Base-by-base conservation (phyloP, 169 alveolate genomes). In the Theileria equi region DNA sequence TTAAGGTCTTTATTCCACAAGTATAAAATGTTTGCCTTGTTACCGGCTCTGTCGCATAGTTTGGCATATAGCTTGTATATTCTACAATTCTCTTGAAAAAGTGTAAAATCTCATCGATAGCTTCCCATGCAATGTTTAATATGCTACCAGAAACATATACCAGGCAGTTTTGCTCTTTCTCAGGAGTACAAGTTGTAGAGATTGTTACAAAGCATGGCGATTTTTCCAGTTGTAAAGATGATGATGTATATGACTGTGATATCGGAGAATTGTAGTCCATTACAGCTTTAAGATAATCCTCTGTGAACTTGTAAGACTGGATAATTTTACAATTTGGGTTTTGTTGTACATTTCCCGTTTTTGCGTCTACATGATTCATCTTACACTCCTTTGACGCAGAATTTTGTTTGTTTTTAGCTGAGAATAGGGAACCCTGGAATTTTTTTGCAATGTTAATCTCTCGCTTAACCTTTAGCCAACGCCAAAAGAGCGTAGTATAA, bases 381-480 rank as follows among this genome's bases (percentile, higher is more conserved):
- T n/a, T n/a, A n/a, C n/a, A n/a, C n/a, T n/a, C n/a, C n/a, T n/a
- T n/a, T n/a, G n/a, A n/a, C n/a, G n/a, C n/a, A n/a, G n/a, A n/a
- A n/a, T n/a, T n/a, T n/a, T n/a, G n/a, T n/a, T n/a, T n/a, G n/a
- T n/a, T n/a, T n/a, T n/a, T n/a, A n/a, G n/a, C n/a, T n/a, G n/a
- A n/a, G n/a, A n/a, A n/a, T n/a, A n/a, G n/a, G n/a, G n/a, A n/a
- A n/a, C n/a, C n/a, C n/a, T n/a, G n/a, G n/a, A n/a, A n/a, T n/a
- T n/a, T n/a, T n/a, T 38, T 38, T 13, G n/a, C 72, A 13, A 36
- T 50, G 64, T 74, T 58, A 7, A 50, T 31, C 32, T 74, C 72
- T 10, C 84, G 64, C 29, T 58, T 26, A 21, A 74, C 84, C 55
- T 74, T 74, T 19, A 74, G 59, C 84, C 84, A 74, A 6, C 78